A percentile compares a stretch with the other conserved stretches of the same genome.
These are phyloP conservation scores for Leccinum ochraceum DNA, from an alignment of 768 basidiomycete species.

Conservation along the genomic window DNA sequence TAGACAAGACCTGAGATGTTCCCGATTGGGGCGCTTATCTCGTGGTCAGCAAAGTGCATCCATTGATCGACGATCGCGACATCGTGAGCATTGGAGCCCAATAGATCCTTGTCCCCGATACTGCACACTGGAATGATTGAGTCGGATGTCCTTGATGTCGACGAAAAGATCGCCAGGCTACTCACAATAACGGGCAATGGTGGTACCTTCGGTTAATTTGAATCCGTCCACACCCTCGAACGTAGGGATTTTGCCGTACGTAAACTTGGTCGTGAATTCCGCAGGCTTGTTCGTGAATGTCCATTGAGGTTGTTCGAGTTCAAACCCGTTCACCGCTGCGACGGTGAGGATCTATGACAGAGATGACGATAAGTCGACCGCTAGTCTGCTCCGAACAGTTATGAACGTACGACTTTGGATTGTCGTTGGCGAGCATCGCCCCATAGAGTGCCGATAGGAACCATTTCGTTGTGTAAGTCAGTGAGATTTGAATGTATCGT, in stretches of 20 bases:
- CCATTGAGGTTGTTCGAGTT: conserved; percentile 16
- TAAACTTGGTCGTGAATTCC: conserved; percentile 18
- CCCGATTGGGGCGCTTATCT: conserved; percentile 6
- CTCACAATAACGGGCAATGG: conserved; percentile 26
- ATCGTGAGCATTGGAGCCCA: conserved; percentile 16
- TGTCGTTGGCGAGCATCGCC: conserved; percentile 21
- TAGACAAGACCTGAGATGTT: conserved; percentile 4
- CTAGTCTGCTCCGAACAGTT: neutral
- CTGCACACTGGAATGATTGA: conserved; percentile 10
- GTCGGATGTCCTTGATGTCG: neutral
- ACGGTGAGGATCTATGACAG: conserved; percentile 18
- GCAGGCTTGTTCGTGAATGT: conserved; percentile 15
- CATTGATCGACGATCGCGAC: conserved; percentile 12
- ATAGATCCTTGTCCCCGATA: conserved; percentile 9
- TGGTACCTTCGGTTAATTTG: conserved; percentile 20
- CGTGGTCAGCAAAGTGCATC: conserved; percentile 15
- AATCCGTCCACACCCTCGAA: conserved; percentile 24
- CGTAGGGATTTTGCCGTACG: conserved; percentile 24
- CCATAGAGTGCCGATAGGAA: conserved; percentile 21
- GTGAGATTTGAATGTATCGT: too few relatives aligned
- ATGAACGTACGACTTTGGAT: conserved; percentile 24
- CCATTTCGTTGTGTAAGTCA: conserved; percentile 8
- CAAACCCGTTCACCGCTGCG: conserved; percentile 19
- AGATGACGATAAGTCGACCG: neutral
- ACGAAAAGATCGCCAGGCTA: neutral